These are phyloP conservation scores for Batkoa obscura DNA, from an alignment of 371 early-diverging fungal genomes.

Conservation along the genomic window DNA sequence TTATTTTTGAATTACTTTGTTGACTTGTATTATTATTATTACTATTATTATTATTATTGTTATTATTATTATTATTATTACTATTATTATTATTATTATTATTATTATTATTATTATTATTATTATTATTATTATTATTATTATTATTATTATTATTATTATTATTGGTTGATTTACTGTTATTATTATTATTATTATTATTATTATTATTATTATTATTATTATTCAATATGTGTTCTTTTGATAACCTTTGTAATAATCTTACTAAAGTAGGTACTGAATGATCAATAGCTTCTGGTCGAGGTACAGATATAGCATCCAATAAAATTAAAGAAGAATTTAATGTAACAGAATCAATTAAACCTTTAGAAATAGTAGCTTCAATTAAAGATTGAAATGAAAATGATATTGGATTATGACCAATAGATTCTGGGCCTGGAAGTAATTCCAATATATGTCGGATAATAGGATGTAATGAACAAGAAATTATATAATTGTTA, in stretches of 20 bases:
- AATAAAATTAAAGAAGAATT: conserved; percentile 48
- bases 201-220: no score
- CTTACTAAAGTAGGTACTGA: conserved; percentile 61
- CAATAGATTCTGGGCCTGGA: neutral
- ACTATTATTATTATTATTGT: neutral
- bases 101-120: no score
- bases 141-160: no score
- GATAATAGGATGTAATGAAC: conserved; percentile 41
- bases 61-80: no score
- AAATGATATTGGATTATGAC: neutral
- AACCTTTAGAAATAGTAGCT: conserved; percentile 14
- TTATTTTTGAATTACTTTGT: conserved; percentile 7
- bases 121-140: no score
- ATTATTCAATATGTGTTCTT: conserved; percentile 40
- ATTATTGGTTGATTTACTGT: no score
- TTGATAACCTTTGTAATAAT: conserved; percentile 59
- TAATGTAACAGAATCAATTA: conserved; percentile 26
- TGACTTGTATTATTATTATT: neutral
- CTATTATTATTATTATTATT: no score
- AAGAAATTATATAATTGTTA: conserved; percentile 38
- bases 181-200: no score
- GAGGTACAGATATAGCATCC: conserved; percentile 42
- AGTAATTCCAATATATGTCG: conserved; percentile 25
- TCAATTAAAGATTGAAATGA: conserved; percentile 21
- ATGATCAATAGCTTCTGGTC: conserved; percentile 43